phyloP scores from a whole-genome alignment of 352 stramenopile species.

The Phytophthora tentaculata region DNA sequence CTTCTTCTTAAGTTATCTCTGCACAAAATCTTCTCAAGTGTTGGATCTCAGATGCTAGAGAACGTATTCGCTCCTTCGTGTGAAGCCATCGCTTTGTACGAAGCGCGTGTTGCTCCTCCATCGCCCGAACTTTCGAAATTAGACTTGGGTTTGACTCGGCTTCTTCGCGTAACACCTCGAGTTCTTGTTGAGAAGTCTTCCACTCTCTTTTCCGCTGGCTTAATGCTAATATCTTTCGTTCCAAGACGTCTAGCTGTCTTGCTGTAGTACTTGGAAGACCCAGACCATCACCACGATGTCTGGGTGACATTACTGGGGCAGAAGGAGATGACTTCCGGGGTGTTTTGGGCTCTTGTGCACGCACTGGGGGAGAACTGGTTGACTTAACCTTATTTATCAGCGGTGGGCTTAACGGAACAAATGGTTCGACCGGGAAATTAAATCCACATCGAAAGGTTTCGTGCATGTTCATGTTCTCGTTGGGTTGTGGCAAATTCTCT shows the following conservation, averaged over 20 bases:
- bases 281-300: slow-evolving; percentile 1
- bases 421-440: slow-evolving; percentile 29
- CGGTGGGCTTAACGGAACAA: slow-evolving; percentile 15
- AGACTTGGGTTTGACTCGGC: slow-evolving; percentile 17
- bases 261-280: slow-evolving; percentile 12
- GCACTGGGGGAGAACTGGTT: background rate
- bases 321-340: background rate
- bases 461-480: slow-evolving; percentile 1
- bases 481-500: background rate
- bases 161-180: slow-evolving; percentile 26
- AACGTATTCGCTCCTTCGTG: slow-evolving; percentile 32
- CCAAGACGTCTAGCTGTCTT: slow-evolving; percentile 37
- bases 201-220: slow-evolving; percentile 40
- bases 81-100: slow-evolving; percentile 36
- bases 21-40: slow-evolving; percentile 28
- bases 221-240: slow-evolving; percentile 31
- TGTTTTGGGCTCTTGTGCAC: background rate
- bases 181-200: slow-evolving; percentile 34
- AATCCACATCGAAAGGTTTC: slow-evolving; percentile 39
- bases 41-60: slow-evolving; percentile 33
- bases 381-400: background rate
- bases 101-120: slow-evolving; percentile 28
- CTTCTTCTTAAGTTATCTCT: slow-evolving; percentile 9
- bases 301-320: background rate
- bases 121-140: slow-evolving; percentile 13